Percentiles rank a stretch among this genome's conserved stretches.
Evolutionary conservation across 208 protist genomes (phyloP).

Genomic region (Vickermania spadyakhi): DNA sequence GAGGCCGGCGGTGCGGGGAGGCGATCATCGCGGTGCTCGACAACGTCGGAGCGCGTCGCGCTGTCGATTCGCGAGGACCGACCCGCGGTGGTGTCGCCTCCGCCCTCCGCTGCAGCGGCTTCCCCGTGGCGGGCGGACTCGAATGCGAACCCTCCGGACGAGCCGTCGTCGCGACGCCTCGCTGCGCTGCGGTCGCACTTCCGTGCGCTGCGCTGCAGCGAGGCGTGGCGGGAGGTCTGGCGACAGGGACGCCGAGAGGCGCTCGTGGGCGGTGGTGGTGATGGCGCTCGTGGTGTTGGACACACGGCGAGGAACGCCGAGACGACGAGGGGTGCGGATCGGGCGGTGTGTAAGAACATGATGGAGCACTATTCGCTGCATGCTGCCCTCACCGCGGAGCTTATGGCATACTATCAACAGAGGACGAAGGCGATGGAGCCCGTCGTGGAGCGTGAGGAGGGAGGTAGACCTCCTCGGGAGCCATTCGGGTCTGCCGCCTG

Average conservation of each 20-base stretch:
- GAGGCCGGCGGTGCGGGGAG: not conserved
- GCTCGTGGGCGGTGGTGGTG: not conserved
- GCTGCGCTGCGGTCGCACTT: not conserved
- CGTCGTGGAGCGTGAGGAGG: too few species aligned
- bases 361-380: constrained; percentile 50
- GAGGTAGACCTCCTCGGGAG: too few species aligned
- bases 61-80: not conserved
- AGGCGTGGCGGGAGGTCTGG: not conserved
- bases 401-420: too few species aligned
- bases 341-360: constrained; percentile 44
- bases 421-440: too few species aligned
- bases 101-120: not conserved
- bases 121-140: not conserved
- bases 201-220: not conserved
- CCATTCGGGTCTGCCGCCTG: too few species aligned
- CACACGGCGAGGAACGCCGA: not conserved
- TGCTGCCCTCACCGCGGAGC: constrained; percentile 49
- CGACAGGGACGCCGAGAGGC: not conserved
- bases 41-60: not conserved
- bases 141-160: not conserved
- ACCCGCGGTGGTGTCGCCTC: not conserved
- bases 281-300: not conserved
- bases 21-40: too few species aligned
- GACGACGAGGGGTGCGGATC: constrained; percentile 8
- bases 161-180: not conserved